Evolutionary conservation across 2,329 filamentous ascomycete genomes (phyloP).

Genomic region (Aspergillus fumigatiaffinis): DNA sequence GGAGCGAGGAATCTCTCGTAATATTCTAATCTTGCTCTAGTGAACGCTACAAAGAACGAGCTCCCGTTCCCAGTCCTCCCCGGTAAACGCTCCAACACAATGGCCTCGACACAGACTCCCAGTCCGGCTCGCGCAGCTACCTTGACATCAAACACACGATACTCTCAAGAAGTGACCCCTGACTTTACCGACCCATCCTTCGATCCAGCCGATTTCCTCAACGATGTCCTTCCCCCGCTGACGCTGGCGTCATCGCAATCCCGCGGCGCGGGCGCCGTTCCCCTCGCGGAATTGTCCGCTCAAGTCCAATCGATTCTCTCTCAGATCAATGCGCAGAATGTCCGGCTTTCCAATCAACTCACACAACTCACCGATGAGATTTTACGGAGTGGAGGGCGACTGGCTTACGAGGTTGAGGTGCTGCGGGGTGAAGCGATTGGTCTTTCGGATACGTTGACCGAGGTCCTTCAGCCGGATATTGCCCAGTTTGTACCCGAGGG

Average conservation of each 20-base stretch:
- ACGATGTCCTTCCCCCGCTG: conserved; percentile 69
- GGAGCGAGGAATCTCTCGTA: too few species aligned
- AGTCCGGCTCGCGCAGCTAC: conserved; percentile 18
- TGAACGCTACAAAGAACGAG: neutral
- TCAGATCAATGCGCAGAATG: conserved; percentile 83
- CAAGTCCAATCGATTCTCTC: conserved; percentile 82
- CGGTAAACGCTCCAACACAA: conserved; percentile 3
- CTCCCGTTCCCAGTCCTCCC: neutral
- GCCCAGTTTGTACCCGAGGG: conserved; percentile 63
- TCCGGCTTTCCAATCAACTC: conserved; percentile 72
- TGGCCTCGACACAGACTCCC: conserved; percentile 20
- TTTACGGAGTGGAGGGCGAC: conserved; percentile 75
- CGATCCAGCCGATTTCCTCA: conserved; percentile 81
- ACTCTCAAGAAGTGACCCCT: conserved; percentile 48
- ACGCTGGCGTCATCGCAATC: conserved; percentile 45
- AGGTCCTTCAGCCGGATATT: conserved; percentile 68
- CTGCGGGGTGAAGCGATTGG: conserved; percentile 80
- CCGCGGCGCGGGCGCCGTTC: conserved; percentile 47
- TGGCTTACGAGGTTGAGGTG: conserved; percentile 93
- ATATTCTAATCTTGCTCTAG: neutral
- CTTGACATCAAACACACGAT: conserved; percentile 30
- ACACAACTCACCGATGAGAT: conserved; percentile 95
- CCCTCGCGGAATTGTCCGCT: conserved; percentile 71
- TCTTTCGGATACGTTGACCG: conserved; percentile 73
- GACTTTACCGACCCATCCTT: conserved; percentile 76